Evolutionary conservation across 768 basidiomycete genomes (phyloP), one percentile per base, ranked within the genome.

Genomic region (Lanmaoa pseudosensibilis): DNA sequence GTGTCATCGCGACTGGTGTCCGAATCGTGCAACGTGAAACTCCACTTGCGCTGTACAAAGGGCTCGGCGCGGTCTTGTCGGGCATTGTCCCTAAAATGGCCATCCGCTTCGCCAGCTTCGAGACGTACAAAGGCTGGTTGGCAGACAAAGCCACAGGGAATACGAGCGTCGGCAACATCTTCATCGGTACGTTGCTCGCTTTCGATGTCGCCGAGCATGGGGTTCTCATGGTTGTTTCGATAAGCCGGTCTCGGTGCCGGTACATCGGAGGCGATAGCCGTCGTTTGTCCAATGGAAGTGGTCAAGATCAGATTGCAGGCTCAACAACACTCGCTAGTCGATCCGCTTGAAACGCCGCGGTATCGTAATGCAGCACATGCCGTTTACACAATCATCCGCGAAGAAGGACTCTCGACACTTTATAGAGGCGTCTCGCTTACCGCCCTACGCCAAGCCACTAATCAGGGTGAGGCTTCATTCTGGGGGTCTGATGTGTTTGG

Each of bases 1-100:
- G 94, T 0, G 96, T 98, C 75, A 74, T 97, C 58, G 93, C 92
- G 12, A 98, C 97, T 0, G 97, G 93, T 3, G 75, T 82, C 12
- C 85, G 88, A 70, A 99, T 99, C 58, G 86, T 93, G 25, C 82
- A 80, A 56, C 83, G 94, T 53, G 97, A 99, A 76, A 95, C 95
- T 3, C 93, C 94, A 0, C 81, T 98, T 38, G 97, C 97, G 3
- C 75, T 99, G 38, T 99, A 98, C 83, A 99, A 99, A 71, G 97
- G 95, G 59, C 84, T 99, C 37, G 97, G 97, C 21, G 97, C 97
- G 10, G 97, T 99, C 41, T 78, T 96, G 45, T 88, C 92, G 12
- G 97, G 97, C 12, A 99, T 99, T 71, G 93, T 98, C 9, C 97
- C 97, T 1, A 99, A 99, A 78, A 99, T 99, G 97, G 94, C 94